Evolutionary conservation across 2,329 filamentous ascomycete species (phyloP), one percentile per base, ranked within the genome.

Genomic region (Fusarium hostae): DNA sequence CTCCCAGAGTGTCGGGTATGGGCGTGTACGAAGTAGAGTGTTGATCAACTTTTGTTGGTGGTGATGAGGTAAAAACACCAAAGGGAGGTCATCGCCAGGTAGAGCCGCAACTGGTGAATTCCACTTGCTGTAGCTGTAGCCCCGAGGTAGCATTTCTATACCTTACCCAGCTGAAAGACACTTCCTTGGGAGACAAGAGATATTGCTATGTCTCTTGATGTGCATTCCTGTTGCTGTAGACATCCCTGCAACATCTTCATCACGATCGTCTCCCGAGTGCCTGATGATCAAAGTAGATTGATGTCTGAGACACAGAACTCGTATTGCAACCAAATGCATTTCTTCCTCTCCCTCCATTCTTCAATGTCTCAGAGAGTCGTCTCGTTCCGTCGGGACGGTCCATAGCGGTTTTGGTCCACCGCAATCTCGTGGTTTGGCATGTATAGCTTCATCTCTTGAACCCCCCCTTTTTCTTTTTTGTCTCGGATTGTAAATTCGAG

Each of bases 331-430:
- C 44, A 30, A 39, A 35, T 43, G 35, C 44, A 45, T 70, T 62
- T 41, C 43, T 56, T 32, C 18, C 30, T 34, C 41, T 70, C 64
- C 69, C 69, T 71, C 57, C 34, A 35, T 54, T 35, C 32, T 9
- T 44, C 12, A 48, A 45, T 72, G 55, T 72, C 69, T 71, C 45
- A 30, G 28, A 61, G 40, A 59, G 6, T 40, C 51, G 50, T 52
- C 56, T 57, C 44, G 55, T 71, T 62, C 68, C 68, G 58, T 59
- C 68, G 68, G 68, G 63, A 69, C 68, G 68, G 44, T 55, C 58
- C 63, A 54, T 65, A 47, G 68, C 48, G 28, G 24, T 45, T 43
- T 35, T 34, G 43, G 35, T 52, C 51, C 40, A 59, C 8, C 11
- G 40, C 41, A 40, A 48, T 59, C 34, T 64, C 24, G 39, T 58